Evolutionary conservation across 352 stramenopile genomes (phyloP).

Genomic region (Thalassiosira livingstoniorum): DNA sequence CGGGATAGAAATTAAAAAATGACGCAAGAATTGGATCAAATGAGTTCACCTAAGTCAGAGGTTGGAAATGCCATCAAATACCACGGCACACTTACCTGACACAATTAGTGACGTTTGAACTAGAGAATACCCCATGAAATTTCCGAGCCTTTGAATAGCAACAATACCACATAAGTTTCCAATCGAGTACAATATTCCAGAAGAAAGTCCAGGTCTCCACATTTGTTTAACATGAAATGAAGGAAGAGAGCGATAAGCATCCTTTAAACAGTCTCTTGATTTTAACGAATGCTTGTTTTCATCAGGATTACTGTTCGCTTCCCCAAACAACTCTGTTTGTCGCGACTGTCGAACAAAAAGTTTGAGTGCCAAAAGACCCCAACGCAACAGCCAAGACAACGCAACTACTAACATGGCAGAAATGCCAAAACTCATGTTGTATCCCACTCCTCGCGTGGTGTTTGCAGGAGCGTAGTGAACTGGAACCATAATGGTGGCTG

Average conservation of each 20-base stretch:
- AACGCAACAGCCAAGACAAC: constrained; percentile 64
- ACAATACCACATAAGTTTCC: constrained; percentile 77
- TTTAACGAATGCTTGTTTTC: constrained; percentile 12
- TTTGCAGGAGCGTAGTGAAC: constrained; percentile 76
- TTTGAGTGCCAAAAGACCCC: constrained; percentile 44
- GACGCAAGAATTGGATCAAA: neutral
- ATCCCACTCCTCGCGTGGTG: constrained; percentile 65
- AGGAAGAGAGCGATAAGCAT: constrained; percentile 59
- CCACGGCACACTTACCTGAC: constrained; percentile 30
- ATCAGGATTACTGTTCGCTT: neutral
- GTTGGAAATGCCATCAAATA: neutral
- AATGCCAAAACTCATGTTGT: constrained; percentile 72
- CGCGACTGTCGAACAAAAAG: constrained; percentile 10
- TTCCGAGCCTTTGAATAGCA: constrained; percentile 70
- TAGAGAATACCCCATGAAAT: constrained; percentile 75
- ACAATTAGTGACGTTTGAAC: constrained; percentile 75
- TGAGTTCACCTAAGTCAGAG: neutral
- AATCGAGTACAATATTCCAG: constrained; percentile 69
- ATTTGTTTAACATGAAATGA: constrained; percentile 67
- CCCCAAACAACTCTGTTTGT: constrained; percentile 4
- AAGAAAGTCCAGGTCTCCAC: constrained; percentile 64
- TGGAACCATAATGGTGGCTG: constrained; percentile 74
- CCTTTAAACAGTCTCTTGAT: constrained; percentile 5
- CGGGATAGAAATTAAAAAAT: too few relatives aligned
- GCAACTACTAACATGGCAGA: constrained; percentile 68